Base-by-base conservation (phyloP, 345 rosid species). In the Corchorus capsularis region DNA sequence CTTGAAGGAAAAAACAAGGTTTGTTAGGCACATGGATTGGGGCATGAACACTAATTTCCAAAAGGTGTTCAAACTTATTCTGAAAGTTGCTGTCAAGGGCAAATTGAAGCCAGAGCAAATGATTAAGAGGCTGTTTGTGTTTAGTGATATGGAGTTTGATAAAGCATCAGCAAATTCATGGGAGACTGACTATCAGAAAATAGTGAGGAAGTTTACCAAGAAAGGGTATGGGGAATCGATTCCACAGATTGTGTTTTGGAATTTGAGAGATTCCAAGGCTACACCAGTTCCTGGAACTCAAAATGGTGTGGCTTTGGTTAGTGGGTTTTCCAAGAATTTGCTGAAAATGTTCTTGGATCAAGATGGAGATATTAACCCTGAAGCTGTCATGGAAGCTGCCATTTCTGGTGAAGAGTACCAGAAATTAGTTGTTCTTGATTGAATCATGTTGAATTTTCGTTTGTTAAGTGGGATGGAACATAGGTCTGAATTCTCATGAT, bases 241-340 rank as follows among this genome's bases (percentile, higher is more conserved):
- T 6, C 94, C 91, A 15, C 81, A 89, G 75, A 84, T 81, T 0
- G 88, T 89, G 80, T 91, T 89, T 45, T 91, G 94, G 96, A 27
- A 27, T 27, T 27, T 27, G 27, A 27, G 27, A 27, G 27, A 27
- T 27, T 27, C 27, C 27, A 27, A 89, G 12, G 75, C 89, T 0
- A 89, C 89, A 0, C 90, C 91, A 0, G 94, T 87, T 75, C 9
- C 22, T 0, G 87, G 60, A 13, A 62, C 13, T 0, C 77, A 88
- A 73, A 79, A 82, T 15, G 84, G 93, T 20, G 87, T 83, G 57
- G 95, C 92, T 0, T 80, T 89, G 71, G 92, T 91, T 32, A 85
- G 89, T 77, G 93, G 93, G 13, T 87, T 83, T 71, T 92, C 91
- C 0, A 89, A 93, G 87, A 93, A 93, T 81, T 15, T 88, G 83